Evolutionary conservation across 2,329 filamentous ascomycete genomes (phyloP).

Genomic region (Sporothrix euskadiensis): DNA sequence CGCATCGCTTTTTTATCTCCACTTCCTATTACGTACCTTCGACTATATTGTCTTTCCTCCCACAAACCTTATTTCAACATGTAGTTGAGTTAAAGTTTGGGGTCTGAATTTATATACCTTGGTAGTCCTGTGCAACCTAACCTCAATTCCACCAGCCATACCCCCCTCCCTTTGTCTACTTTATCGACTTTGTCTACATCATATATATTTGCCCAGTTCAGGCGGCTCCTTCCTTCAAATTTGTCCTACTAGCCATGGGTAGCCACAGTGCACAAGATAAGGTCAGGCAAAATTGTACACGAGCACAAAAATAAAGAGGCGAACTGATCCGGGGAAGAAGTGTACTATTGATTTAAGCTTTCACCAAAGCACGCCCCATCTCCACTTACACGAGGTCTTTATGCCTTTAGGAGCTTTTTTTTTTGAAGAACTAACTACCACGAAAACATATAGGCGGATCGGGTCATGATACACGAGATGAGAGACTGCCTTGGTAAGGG

Average conservation of each 20-base stretch:
- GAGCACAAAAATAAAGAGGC: neutral
- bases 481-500: neutral
- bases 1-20: neutral
- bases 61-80: neutral
- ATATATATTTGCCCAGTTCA: conserved; percentile 10
- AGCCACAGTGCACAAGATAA: neutral
- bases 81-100: neutral
- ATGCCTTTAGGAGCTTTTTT: no score
- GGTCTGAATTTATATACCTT: neutral
- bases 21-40: neutral
- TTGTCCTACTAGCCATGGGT: neutral
- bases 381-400: neutral
- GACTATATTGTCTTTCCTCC: neutral
- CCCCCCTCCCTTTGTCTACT: neutral
- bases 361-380: neutral
- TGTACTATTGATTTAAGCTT: conserved; percentile 1
- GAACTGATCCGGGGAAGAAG: neutral
- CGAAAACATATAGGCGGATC: neutral
- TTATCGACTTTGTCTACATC: neutral
- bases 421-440: neutral
- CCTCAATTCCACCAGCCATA: neutral
- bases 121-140: conserved; percentile 12
- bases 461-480: neutral
- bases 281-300: neutral
- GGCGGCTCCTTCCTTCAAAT: neutral